Base-by-base conservation (phyloP, 2,329 filamentous ascomycete genomes). In the Meredithiella fracta region DNA sequence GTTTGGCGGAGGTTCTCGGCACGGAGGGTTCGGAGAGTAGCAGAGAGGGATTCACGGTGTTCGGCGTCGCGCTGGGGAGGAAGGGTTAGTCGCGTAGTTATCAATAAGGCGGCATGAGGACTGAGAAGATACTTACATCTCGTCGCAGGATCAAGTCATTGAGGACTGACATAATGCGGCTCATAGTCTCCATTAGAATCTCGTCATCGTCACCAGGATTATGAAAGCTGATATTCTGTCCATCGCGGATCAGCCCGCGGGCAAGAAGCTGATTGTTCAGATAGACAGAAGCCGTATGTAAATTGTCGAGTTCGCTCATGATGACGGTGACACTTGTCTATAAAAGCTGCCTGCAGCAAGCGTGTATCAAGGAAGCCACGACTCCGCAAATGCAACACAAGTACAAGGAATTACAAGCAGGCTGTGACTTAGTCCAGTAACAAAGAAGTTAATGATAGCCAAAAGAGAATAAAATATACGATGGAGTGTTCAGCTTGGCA, bases 91-190 rank as follows among this genome's bases (percentile, higher is more conserved):
- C 4, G 3, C 22, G 22, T 23, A 8, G n/a, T n/a, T 23, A 25
- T 6, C n/a, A 20, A 17, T 9, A 44, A 44, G 40, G 2, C n/a
- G 7, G 15, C 8, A 17, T 7, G 3, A 51, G 14, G 14, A 26
- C 17, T 34, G n/a, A 3, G 11, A 20, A 26, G 26, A 20, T 44
- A 73, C 81, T 63, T 73, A 94, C 88, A 67, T 98, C 92, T 73
- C 90, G 80, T 62, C 90, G 80, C 59, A 96, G 68, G 58, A 98
- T 87, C 62, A 98, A 70, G 66, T 98, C 92, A 68, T 98, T 95
- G 51, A 98, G 81, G 23, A 98, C 77, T 65, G 91, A 86, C 70
- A 98, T 95, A 63, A 97, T 83, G 61, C 82, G 80, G 20, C 85
- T 84, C 82, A 92, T 91, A 17, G 85, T 86, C 53, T 77, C 78